phyloP scores from a whole-genome alignment of 345 rosid species.

The Melaleuca quinquenervia region DNA sequence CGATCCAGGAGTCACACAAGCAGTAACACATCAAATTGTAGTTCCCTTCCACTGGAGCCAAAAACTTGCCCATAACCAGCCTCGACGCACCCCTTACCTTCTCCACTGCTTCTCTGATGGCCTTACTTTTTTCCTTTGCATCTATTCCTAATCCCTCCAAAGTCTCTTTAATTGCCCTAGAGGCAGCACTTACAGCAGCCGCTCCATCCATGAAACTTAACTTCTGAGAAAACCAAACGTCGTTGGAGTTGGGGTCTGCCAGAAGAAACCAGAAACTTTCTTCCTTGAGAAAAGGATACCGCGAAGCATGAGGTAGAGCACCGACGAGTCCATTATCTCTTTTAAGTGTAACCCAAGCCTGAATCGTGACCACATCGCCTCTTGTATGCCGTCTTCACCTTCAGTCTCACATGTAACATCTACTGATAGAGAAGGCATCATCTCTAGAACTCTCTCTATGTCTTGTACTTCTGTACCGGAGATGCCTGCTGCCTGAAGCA shows the following conservation, averaged over 20 bases:
- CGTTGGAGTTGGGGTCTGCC: slow-evolving; percentile 63
- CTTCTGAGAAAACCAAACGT: slow-evolving; percentile 91
- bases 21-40: slow-evolving; percentile 83
- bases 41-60: slow-evolving; percentile 77
- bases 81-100: slow-evolving; percentile 81
- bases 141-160: slow-evolving; percentile 90
- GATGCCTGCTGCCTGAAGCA: slow-evolving; percentile 84
- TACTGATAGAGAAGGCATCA: slow-evolving; percentile 80
- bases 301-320: slow-evolving; percentile 76
- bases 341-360: slow-evolving; percentile 80
- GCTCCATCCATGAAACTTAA: slow-evolving; percentile 91
- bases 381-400: slow-evolving; percentile 96
- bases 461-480: slow-evolving; percentile 58
- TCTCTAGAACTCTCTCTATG: slow-evolving; percentile 78
- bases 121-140: slow-evolving; percentile 56
- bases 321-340: slow-evolving; percentile 71
- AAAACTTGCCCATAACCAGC: slow-evolving; percentile 83
- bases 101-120: slow-evolving; percentile 59
- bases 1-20: slow-evolving; percentile 92
- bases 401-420: slow-evolving; percentile 93
- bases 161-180: slow-evolving; percentile 78
- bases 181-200: slow-evolving; percentile 65
- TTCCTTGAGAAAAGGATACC: slow-evolving; percentile 90
- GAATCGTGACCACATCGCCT: slow-evolving; percentile 74
- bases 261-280: slow-evolving; percentile 92